These are phyloP conservation scores for Fabrea salina DNA, from an alignment of 169 alveolate species.

Conservation along the genomic window DNA sequence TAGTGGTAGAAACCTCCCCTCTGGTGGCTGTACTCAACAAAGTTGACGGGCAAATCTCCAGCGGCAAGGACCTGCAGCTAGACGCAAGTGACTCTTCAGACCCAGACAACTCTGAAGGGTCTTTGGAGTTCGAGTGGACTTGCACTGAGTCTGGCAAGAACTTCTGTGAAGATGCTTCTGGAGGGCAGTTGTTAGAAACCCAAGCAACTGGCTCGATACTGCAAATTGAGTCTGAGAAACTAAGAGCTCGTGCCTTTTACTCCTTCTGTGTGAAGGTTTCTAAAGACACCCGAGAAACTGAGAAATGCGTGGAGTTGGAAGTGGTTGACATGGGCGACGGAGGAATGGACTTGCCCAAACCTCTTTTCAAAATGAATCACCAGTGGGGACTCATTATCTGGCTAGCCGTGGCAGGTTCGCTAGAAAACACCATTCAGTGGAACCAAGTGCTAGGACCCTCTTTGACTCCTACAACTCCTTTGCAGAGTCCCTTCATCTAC, in stretches of 20 bases:
- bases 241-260: neutral
- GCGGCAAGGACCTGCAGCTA: neutral
- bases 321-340: neutral
- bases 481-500: neutral
- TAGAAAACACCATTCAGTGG: neutral
- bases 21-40: neutral
- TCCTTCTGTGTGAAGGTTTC: neutral
- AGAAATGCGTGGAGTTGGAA: too few relatives aligned
- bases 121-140: neutral
- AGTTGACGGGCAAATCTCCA: neutral
- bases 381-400: neutral
- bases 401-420: neutral
- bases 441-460: neutral
- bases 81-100: neutral
- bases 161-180: neutral
- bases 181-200: neutral
- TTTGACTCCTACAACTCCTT: neutral
- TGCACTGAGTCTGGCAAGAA: neutral
- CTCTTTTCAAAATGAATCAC: neutral
- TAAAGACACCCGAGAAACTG: neutral
- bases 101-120: neutral
- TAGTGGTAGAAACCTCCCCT: neutral
- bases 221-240: neutral
- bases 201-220: neutral
- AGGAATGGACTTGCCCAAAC: too few relatives aligned